A percentile compares a stretch with the other conserved stretches of the same genome.
Conservation (phyloP, 2,329 filamentous ascomycete species). For the Aschersonia sp. region DNA sequence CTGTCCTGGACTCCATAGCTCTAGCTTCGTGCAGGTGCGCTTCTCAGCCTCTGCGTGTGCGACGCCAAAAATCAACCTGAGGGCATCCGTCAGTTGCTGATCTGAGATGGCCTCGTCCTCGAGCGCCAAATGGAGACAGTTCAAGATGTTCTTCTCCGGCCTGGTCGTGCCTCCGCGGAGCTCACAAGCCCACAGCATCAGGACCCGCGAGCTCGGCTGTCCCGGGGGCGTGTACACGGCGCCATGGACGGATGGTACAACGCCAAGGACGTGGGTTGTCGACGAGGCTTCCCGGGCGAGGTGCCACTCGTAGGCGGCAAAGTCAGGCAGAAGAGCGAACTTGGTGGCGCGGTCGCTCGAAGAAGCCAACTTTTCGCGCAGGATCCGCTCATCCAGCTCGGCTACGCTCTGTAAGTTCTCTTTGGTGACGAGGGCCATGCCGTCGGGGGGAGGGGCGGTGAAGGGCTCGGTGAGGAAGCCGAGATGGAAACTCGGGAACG, state of each 20-base stretch:
- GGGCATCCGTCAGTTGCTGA: constrained; percentile 31
- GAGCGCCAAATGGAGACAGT: constrained; percentile 54
- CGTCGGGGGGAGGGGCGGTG: not conserved
- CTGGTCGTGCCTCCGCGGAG: constrained; percentile 43
- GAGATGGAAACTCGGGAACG: constrained; percentile 60
- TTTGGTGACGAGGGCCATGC: constrained; percentile 31
- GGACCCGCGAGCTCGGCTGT: constrained; percentile 41
- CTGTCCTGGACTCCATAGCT: constrained; percentile 71
- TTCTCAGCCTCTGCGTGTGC: constrained; percentile 57
- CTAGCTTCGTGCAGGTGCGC: constrained; percentile 57
- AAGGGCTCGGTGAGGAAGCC: constrained; percentile 28
- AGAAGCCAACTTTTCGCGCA: constrained; percentile 37
- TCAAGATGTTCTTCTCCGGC: constrained; percentile 49
- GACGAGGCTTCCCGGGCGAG: constrained; percentile 71
- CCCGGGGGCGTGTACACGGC: constrained; percentile 43
- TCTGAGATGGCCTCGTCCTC: constrained; percentile 33
- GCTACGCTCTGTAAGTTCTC: constrained; percentile 49
- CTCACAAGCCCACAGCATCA: constrained; percentile 58
- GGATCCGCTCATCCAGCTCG: constrained; percentile 44
- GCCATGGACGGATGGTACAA: constrained; percentile 48
- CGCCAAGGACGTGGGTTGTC: constrained; percentile 44
- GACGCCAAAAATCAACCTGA: constrained; percentile 49
- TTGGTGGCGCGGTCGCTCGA: constrained; percentile 10
- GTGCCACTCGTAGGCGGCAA: constrained; percentile 36
- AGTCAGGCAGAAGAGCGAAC: constrained; percentile 18